Conservation (phyloP, 1,284 basidiomycete genomes). For the Heterobasidion parviporum region DNA sequence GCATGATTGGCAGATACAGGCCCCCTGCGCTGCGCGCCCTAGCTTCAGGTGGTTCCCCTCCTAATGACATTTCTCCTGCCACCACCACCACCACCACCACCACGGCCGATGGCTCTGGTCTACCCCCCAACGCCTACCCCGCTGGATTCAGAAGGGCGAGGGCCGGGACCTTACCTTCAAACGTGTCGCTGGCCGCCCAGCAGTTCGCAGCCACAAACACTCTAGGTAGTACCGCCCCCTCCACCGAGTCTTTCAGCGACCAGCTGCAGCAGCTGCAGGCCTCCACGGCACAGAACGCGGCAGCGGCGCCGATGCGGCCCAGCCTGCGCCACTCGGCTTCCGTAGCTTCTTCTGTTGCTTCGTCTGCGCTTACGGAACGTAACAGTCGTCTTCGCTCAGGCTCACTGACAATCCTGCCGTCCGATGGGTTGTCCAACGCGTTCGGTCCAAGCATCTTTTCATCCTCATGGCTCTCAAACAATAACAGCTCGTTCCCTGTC, state of each 20-base stretch:
- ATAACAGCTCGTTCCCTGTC: conserved; percentile 49
- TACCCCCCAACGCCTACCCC: conserved; percentile 66
- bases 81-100: conserved; percentile 37
- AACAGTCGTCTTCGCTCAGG: conserved; percentile 84
- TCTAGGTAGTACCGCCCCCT: conserved; percentile 39
- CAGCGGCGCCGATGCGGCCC: conserved; percentile 48
- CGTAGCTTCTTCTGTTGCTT: conserved; percentile 52
- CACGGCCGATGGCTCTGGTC: conserved; percentile 44
- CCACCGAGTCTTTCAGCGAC: conserved; percentile 59
- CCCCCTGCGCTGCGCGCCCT: conserved; percentile 74
- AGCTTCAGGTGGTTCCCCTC: conserved; percentile 60
- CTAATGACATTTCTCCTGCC: conserved; percentile 40
- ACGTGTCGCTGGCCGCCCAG: conserved; percentile 79
- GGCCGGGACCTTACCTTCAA: conserved; percentile 83
- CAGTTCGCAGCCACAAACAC: conserved; percentile 65
- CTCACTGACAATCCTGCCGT: conserved; percentile 69
- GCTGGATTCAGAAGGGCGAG: conserved; percentile 79
- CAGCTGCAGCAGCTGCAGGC: conserved; percentile 38
- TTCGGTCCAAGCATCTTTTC: conserved; percentile 85
- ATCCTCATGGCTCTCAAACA: conserved; percentile 75
- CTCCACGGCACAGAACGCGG: conserved; percentile 26
- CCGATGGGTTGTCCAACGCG: conserved; percentile 69
- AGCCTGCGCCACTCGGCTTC: conserved; percentile 71
- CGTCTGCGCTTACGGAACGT: conserved; percentile 52
- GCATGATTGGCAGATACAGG: conserved; percentile 62